Percentiles rank a stretch among this genome's conserved stretches.
phyloP scores from a whole-genome alignment of 192 early-diverging fungal species.

The Linnemannia zychae region DNA sequence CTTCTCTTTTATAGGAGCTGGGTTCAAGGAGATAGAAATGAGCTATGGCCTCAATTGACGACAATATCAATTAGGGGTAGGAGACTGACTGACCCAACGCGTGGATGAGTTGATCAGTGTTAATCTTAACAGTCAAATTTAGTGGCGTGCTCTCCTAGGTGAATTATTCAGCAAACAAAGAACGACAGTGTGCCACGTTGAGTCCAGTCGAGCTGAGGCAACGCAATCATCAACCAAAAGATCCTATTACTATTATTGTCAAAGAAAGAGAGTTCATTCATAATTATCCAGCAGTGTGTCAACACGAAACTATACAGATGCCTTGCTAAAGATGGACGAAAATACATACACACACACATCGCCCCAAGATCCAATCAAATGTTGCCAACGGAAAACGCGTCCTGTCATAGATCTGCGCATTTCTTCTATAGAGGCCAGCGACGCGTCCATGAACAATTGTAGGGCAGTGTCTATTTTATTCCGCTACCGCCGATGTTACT shows the following conservation, averaged over 20 bases:
- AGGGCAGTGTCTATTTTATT: background rate
- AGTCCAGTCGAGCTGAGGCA: background rate
- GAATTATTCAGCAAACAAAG: slow-evolving; percentile 3
- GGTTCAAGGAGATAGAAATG: background rate
- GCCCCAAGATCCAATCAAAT: background rate
- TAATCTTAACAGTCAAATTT: background rate
- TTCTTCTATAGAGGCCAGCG: background rate
- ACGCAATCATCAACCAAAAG: background rate
- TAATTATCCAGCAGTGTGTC: background rate
- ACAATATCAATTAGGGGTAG: background rate
- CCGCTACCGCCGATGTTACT: background rate
- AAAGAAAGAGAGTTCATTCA: background rate
- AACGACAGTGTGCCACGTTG: background rate
- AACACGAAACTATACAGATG: background rate
- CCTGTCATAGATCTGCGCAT: background rate
- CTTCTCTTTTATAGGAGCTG: no score
- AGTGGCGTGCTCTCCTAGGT: background rate
- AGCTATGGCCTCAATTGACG: background rate
- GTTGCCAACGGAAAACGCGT: background rate
- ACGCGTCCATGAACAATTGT: background rate
- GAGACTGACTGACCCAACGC: background rate
- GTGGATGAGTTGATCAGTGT: background rate
- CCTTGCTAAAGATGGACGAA: no score
- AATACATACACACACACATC: background rate
- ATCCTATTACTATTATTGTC: background rate